Base-by-base conservation (phyloP, 352 stramenopile species). In the Ophiocytium majus region DNA sequence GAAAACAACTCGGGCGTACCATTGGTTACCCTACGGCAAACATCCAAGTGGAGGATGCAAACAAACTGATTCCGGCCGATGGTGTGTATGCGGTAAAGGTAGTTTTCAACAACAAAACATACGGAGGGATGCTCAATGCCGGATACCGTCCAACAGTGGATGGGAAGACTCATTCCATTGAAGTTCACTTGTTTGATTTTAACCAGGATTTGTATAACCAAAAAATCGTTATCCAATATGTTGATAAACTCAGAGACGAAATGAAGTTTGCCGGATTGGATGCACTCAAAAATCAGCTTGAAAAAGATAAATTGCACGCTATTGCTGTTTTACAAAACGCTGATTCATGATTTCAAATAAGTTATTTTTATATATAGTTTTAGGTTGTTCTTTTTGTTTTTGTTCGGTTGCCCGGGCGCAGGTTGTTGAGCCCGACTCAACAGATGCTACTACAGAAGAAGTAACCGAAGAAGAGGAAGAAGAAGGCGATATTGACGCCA, bases 181-280 rank as follows among this genome's bases (percentile, higher is more conserved):
- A 71, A 28, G 57, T 71, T 71, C 57, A 71, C 28, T 71, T 71
- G 28, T 71, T 71, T 71, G 57, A 71, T 23, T 71, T 71, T 71
- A 28, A 71, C 28, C 57, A 28, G 19, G 57, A 71, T 71, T 23
- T 71, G 23, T 71, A 71, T 71, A 23, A 23, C 28, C 23, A 71
- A 28, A 71, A 71, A 23, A 28, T 71, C 19, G 19, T 23, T 28
- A 71, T 71, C 19, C 57, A 71, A 71, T 71, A 23, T 71, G 28
- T 71, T 28, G 19, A 28, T 71, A 71, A 28, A 71, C 23, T 71
- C 28, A 23, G 57, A 23, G 57, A 71, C 28, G 57, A 71, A 71
- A 71, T 23, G 57, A 71, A 71, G 28, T 71, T 71, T 28, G 28
- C 23, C 19, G 57, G 57, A 23, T 71, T 71, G 28, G 57, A 23